Evolutionary conservation across 1,284 basidiomycete species (phyloP), one percentile per base, ranked within the genome.

Genomic region (Neolentinus lepideus): DNA sequence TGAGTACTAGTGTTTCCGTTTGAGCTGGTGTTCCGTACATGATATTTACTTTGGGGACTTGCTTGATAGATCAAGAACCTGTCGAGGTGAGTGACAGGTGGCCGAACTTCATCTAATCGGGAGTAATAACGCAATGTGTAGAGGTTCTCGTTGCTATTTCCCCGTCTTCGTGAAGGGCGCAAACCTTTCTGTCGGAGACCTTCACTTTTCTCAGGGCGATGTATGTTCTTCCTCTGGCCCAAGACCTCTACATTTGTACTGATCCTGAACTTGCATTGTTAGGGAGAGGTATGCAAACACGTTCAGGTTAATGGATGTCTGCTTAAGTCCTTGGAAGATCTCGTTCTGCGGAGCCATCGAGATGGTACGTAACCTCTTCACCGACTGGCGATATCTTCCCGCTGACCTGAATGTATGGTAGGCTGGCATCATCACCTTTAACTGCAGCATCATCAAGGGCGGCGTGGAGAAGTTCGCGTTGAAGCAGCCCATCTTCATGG

Each of bases 121-220:
- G 22, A 50, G 47, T 6, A 21, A 12, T 51, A 24, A 25, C 22
- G n/a, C 16, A 47, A 31, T 31, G 58, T 11, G 57, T 57, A 80
- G 78, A 61, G 84, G 84, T 3, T 86, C 82, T 27, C 73, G 84
- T 1, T 87, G 84, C 66, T 90, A 88, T 66, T 86, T 89, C 72
- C 90, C 90, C 0, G 88, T 92, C 2, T 92, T 85, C 63, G 72
- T 91, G 25, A 75, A 82, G 52, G 88, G 88, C 2, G 90, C 88
- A 8, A 88, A 88, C 60, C 71, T 92, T 3, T 88, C 87, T 0
- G 82, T 91, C 19, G 90, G 90, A 1, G 90, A 92, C 65, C 69
- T 90, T 31, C 89, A 92, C 65, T 92, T 91, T 70, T 88, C 85
- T 29, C 88, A 92, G 68, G 88, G 86, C 26, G 89, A 91, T 72